Conservation (phyloP, 225 moss, liverwort and hornwort genomes). For the Marchantia polymorpha region DNA sequence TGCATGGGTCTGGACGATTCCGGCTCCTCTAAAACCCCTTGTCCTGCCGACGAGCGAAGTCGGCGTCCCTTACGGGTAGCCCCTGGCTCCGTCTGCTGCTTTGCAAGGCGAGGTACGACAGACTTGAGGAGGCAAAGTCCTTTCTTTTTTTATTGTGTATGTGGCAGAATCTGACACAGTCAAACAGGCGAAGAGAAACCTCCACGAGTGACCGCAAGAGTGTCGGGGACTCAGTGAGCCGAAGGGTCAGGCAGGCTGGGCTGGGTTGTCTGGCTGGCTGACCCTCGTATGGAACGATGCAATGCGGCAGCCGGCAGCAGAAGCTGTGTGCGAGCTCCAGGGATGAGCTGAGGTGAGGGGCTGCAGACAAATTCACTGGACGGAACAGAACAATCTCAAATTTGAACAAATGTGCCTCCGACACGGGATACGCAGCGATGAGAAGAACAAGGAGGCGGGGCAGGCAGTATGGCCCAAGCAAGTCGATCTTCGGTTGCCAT, state of each 20-base stretch:
- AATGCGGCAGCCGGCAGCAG: neutral
- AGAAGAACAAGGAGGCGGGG: no score
- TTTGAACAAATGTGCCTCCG: neutral
- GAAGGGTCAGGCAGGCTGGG: no score
- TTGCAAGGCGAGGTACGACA: neutral
- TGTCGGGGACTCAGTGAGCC: neutral
- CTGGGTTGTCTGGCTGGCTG: no score
- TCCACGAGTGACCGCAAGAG: neutral
- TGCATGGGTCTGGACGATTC: no score
- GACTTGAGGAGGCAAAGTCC: neutral
- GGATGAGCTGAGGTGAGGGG: neutral
- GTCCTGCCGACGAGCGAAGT: neutral
- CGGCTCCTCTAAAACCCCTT: no score
- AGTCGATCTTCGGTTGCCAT: neutral
- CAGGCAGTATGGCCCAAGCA: no score
- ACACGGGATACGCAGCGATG: neutral
- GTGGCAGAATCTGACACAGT: neutral
- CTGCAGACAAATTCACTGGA: neutral
- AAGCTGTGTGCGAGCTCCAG: neutral
- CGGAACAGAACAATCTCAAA: neutral
- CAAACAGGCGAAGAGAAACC: neutral
- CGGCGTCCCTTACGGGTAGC: neutral
- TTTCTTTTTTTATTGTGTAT: neutral
- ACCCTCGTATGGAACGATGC: neutral
- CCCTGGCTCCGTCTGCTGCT: neutral